Evolutionary conservation across 2,329 filamentous ascomycete genomes (phyloP).

Genomic region (Thyridium curvatum): DNA sequence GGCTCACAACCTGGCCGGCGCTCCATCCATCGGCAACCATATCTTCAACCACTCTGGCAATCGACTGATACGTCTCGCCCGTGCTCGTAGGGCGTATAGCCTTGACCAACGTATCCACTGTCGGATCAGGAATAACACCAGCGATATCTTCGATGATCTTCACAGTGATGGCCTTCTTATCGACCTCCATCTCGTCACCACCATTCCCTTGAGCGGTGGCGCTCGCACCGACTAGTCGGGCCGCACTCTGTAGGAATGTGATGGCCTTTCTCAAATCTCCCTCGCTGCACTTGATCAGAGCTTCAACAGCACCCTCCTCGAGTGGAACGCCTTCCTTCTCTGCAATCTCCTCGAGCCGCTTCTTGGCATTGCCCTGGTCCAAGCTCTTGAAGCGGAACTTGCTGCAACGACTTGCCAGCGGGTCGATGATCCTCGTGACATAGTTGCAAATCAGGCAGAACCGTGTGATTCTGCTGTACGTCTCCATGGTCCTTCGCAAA

Average conservation of each 20-base stretch:
- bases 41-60: slow-evolving; percentile 78
- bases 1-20: slow-evolving; percentile 76
- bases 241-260: slow-evolving; percentile 93
- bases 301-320: slow-evolving; percentile 74
- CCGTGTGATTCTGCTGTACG: slow-evolving; percentile 89
- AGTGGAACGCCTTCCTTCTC: slow-evolving; percentile 68
- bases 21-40: slow-evolving; percentile 97
- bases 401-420: slow-evolving; percentile 83
- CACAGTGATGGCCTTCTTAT: slow-evolving; percentile 61
- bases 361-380: slow-evolving; percentile 77
- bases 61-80: slow-evolving; percentile 61
- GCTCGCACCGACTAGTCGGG: slow-evolving; percentile 70
- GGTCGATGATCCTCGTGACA: slow-evolving; percentile 96
- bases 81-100: slow-evolving; percentile 69
- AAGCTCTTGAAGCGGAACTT: slow-evolving; percentile 98
- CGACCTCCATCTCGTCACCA: slow-evolving; percentile 55
- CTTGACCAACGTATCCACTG: slow-evolving; percentile 63
- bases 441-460: slow-evolving; percentile 99
- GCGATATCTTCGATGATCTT: slow-evolving; percentile 89
- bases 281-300: slow-evolving; percentile 80
- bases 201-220: slow-evolving; percentile 33
- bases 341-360: slow-evolving; percentile 77
- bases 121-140: slow-evolving; percentile 76
- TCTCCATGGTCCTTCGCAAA: slow-evolving; percentile 93
- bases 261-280: slow-evolving; percentile 95